Evolutionary conservation across 2,329 filamentous ascomycete genomes (phyloP), one percentile per base, ranked within the genome.

Genomic region (Fusarium goolgardi): DNA sequence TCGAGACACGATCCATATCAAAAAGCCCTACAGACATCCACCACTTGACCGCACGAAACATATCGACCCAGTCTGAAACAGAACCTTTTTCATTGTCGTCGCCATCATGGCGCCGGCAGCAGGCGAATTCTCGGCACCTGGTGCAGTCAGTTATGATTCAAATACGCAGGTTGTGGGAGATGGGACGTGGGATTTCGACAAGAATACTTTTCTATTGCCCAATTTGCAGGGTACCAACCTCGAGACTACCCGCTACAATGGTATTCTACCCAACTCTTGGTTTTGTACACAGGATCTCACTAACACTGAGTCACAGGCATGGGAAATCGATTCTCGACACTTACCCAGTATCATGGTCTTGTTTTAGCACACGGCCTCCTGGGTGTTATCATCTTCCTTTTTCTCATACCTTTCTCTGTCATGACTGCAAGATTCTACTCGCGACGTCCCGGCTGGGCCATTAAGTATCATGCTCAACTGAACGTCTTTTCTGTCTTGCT

Each of bases 181-280:
- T 76, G 92, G 92, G 23, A 95, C 92, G 34, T 96, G 92, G 92
- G 90, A 94, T 73, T 90, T 90, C 59, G 83, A 85, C 61, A 90
- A 90, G 76, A 93, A 94, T 75, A 89, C 86, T 20, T 96, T 95
- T 76, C 81, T 96, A 55, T 81, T 96, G 52, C 92, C 92, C 35
- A 94, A 94, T 74, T 81, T 96, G 45, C 83, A 90, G 72, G 91
- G 91, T 11, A 79, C 93, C 67, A 92, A 94, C 76, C 92, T 93
- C 77, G 90, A 90, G 50, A 94, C 92, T 8, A 94, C 92, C 89
- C 88, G 86, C 76, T 94, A 93, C 80, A 96, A 96, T 85, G 92
- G 91, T 93, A 71, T 83, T 49, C 43, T 44, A 20, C 15, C 25
- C 44, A 43, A 20, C 47, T 34, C 46, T 29, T 44, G n/a, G 21